These are phyloP conservation scores for Cryptococcus hybrid DNA, from an alignment of 1,284 basidiomycete species.

Conservation along the genomic window DNA sequence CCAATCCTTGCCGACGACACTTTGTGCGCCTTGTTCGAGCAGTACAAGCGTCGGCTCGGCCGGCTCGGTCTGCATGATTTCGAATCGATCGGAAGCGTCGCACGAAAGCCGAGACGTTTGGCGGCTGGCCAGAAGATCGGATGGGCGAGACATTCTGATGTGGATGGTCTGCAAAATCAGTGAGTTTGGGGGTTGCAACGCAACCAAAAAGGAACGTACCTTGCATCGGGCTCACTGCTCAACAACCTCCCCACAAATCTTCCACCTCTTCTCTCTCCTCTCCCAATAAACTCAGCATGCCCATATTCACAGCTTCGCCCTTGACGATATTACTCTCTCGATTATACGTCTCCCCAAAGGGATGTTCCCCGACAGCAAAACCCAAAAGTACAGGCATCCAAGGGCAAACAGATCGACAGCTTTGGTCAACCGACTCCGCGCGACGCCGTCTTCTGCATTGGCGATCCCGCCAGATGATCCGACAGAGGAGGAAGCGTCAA, in stretches of 20 bases:
- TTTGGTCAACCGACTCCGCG: conserved; percentile 66
- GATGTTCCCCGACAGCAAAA: conserved; percentile 80
- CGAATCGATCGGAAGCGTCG: conserved; percentile 95
- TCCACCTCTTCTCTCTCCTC: conserved; percentile 86
- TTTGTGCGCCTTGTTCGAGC: conserved; percentile 67
- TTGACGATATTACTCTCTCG: conserved; percentile 88
- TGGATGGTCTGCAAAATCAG: conserved; percentile 68
- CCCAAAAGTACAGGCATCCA: conserved; percentile 90
- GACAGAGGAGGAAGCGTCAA: conserved; percentile 54
- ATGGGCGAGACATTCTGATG: conserved; percentile 78
- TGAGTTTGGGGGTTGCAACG: conserved; percentile 55
- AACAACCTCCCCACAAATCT: conserved; percentile 76
- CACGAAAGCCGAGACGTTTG: conserved; percentile 83
- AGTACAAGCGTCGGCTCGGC: conserved; percentile 71
- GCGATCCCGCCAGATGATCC: conserved; percentile 13
- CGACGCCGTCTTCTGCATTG: conserved; percentile 4
- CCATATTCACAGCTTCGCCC: conserved; percentile 64
- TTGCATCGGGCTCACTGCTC: conserved; percentile 64
- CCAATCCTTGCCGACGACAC: conserved; percentile 85
- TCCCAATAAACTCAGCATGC: conserved; percentile 75
- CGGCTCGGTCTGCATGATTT: conserved; percentile 78
- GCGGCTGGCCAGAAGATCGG: conserved; percentile 96
- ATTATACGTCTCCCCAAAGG: conserved; percentile 86
- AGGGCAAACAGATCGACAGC: conserved; percentile 92
- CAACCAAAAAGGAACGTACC: conserved; percentile 55